A percentile compares a stretch with the other conserved stretches of the same genome.
These are phyloP conservation scores for Trichoderma guizhouense DNA, from an alignment of 2,329 filamentous ascomycete genomes.

Conservation along the genomic window DNA sequence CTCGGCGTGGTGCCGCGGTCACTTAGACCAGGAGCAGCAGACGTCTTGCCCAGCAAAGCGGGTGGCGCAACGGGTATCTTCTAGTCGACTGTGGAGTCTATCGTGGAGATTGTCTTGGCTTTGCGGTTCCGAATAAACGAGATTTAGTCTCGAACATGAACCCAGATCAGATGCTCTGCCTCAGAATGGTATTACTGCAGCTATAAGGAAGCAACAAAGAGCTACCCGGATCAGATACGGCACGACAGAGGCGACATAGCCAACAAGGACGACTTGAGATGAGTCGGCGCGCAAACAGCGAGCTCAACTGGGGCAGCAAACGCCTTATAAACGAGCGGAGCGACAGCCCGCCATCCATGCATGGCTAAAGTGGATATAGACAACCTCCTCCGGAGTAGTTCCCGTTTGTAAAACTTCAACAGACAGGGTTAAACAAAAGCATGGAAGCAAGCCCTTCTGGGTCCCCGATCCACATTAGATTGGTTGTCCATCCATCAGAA, in stretches of 20 bases:
- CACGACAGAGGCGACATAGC: neutral
- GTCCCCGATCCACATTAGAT: neutral
- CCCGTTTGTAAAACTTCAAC: constrained; percentile 10
- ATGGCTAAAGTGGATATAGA: constrained; percentile 3
- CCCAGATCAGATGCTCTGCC: neutral
- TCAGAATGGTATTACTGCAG: neutral
- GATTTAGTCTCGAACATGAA: neutral
- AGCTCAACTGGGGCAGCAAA: neutral
- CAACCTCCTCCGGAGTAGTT: constrained; percentile 5
- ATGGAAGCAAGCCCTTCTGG: neutral
- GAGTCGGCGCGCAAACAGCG: neutral
- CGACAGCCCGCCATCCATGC: constrained; percentile 11
- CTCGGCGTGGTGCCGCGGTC: constrained; percentile 2
- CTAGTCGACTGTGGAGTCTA: constrained; percentile 12
- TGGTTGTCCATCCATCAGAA: neutral
- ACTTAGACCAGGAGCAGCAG: neutral
- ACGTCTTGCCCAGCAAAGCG: neutral
- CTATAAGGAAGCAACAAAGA: neutral
- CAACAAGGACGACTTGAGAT: neutral
- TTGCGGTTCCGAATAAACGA: neutral
- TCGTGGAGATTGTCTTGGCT: constrained; percentile 7
- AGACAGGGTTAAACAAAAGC: neutral
- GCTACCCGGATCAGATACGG: neutral
- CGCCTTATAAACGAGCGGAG: constrained; percentile 11
- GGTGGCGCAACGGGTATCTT: constrained; percentile 11